Conservation (phyloP, 331 rosid genomes). For the Acacia pycnantha region DNA sequence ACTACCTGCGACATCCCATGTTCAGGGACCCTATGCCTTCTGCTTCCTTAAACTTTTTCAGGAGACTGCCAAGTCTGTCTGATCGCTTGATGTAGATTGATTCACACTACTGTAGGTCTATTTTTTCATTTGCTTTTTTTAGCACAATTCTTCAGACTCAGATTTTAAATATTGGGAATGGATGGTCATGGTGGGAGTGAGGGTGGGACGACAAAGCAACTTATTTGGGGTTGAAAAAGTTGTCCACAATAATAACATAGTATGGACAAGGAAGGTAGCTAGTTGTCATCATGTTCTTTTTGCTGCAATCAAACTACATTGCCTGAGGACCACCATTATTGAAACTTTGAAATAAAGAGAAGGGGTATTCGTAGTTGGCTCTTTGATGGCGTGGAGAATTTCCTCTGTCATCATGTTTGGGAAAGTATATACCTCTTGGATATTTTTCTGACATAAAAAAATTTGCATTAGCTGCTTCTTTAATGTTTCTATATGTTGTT, state of each 20-base stretch:
- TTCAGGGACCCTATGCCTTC: constrained; percentile 68
- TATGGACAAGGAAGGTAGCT: constrained; percentile 30
- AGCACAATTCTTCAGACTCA: constrained; percentile 6
- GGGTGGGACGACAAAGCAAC: constrained; percentile 14
- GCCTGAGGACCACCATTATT: constrained; percentile 26
- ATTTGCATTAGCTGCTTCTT: too few relatives aligned
- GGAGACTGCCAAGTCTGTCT: constrained; percentile 64
- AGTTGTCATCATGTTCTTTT: constrained; percentile 43
- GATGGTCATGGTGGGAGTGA: background rate
- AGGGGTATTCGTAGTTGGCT: background rate
- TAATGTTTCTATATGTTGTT: too few relatives aligned
- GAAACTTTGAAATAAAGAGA: constrained; percentile 38
- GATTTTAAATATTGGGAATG: background rate
- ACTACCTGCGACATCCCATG: constrained; percentile 75
- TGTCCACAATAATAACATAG: constrained; percentile 29
- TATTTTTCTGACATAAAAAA: too few relatives aligned
- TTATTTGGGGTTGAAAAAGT: constrained; percentile 32
- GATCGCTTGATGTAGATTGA: constrained; percentile 61
- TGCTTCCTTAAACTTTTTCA: constrained; percentile 59
- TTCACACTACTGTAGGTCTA: background rate
- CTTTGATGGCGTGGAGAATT: background rate
- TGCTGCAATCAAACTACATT: constrained; percentile 29
- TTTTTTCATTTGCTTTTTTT: background rate
- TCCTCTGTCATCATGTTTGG: too few relatives aligned
- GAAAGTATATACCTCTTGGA: too few relatives aligned